Base-by-base conservation (phyloP, 1,139 yeast species). In the Torulaspora globosa region DNA sequence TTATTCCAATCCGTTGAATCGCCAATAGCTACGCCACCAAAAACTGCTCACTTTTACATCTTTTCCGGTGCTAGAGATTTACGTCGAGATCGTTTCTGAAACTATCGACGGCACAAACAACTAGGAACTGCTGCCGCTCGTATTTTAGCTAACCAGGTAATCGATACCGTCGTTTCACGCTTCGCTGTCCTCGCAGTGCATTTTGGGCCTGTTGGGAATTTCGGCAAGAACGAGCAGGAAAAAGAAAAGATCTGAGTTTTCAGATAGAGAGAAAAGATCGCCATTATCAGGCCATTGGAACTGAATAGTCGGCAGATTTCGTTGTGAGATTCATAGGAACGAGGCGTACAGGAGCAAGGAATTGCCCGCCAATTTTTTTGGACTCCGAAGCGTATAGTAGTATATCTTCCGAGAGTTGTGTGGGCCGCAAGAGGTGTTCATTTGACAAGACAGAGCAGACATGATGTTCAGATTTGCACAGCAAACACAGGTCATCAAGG, bases 391-490 rank as follows among this genome's bases (percentile, higher is more conserved):
- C 14, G 14, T 16, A 12, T 10, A 12, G 35, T 21, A 23, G 35
- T 37, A 37, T 37, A 37, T 14, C 41, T 30, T 14, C 4, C 9
- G 19, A 21, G 16, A 12, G 21, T 7, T 27, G 12, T 10, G 9
- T 14, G 23, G 16, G 24, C 6, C 11, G 34, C 34, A 31, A 16
- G 18, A 16, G 12, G 1, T 8, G 18, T 11, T 11, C 8, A 18
- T 29, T 5, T 14, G 32, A 29, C 5, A 5, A 5, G n/a, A 11
- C 1, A 26, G 18, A 14, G 12, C 14, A n/a, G 15, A 8, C 6
- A 40, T 44, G 46, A 55, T 56, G 59, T 50, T 56, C 23, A 55
- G 60, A 50, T 49, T 56, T 36, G 60, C 57, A n/a, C 59, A 55
- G 38, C 59, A 55, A 38, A 46, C 56, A 9, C 58, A 54, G 38